Percentiles rank a stretch among this genome's conserved stretches.
Conservation (phyloP, 208 protist species). For the Blastocrithidia nonstop region DNA sequence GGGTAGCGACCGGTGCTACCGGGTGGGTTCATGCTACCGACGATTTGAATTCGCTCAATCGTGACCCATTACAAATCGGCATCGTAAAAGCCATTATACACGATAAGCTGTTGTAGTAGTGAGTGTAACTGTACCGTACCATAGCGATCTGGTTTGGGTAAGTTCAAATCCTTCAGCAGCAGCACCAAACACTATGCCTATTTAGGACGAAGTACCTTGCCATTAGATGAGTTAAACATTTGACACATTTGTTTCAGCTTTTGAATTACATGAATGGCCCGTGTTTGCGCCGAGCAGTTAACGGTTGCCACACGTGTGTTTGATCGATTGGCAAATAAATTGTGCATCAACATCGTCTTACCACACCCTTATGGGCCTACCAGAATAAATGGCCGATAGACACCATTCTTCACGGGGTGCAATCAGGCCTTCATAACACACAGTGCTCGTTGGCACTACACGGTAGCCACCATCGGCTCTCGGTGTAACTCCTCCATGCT, state of each 20-base stretch:
- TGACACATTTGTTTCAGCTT: constrained; percentile 92
- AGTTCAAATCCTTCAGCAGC: constrained; percentile 95
- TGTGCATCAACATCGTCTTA: constrained; percentile 90
- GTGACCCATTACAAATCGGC: constrained; percentile 91
- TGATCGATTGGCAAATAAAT: constrained; percentile 58
- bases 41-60: constrained; percentile 91
- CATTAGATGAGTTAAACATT: constrained; percentile 82
- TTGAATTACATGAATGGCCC: constrained; percentile 90
- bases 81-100: constrained; percentile 95
- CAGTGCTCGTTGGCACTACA: constrained; percentile 87
- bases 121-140: constrained; percentile 94
- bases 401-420: constrained; percentile 33
- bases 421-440: constrained; percentile 89
- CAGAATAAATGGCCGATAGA: constrained; percentile 90
- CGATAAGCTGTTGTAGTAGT: constrained; percentile 94
- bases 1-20: constrained; percentile 90
- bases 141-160: constrained; percentile 96
- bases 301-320: constrained; percentile 80
- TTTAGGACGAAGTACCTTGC: constrained; percentile 92
- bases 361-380: constrained; percentile 94
- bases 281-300: constrained; percentile 94
- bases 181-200: constrained; percentile 90
- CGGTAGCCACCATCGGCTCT: constrained; percentile 85
- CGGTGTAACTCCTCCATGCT: constrained; percentile 73
- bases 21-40: constrained; percentile 92